Conservation (phyloP, 2,329 filamentous ascomycete genomes). For the Stagonosporopsis chrysanthemi region DNA sequence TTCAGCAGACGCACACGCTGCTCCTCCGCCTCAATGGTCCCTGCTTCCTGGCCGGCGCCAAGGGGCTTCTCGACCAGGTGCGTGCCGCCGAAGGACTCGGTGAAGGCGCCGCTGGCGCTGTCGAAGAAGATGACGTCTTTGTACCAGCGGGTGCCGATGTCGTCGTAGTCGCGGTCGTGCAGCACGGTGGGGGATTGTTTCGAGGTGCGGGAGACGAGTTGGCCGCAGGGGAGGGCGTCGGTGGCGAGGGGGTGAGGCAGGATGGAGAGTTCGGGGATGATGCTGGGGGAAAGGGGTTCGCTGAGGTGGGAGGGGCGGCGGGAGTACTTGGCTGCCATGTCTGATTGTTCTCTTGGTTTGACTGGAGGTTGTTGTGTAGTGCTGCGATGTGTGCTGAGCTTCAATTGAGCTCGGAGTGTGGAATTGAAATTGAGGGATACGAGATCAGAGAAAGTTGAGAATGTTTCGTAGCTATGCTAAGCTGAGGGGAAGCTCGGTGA, state of each 20-base stretch:
- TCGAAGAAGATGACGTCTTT: slow-evolving; percentile 47
- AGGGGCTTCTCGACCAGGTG: slow-evolving; percentile 41
- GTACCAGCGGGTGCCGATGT: slow-evolving; percentile 47
- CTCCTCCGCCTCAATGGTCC: slow-evolving; percentile 46
- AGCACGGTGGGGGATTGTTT: slow-evolving; percentile 39
- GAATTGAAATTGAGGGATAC: background rate
- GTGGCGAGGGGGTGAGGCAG: slow-evolving; percentile 42
- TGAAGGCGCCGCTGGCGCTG: slow-evolving; percentile 32
- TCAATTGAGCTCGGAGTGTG: slow-evolving; percentile 8
- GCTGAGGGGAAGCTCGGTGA: slow-evolving; percentile 39
- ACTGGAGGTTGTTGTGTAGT: background rate
- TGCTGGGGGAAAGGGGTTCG: slow-evolving; percentile 40
- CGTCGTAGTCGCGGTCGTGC: slow-evolving; percentile 47
- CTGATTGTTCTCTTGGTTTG: slow-evolving; percentile 10
- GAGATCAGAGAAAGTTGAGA: background rate
- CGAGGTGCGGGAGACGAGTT: slow-evolving; percentile 41
- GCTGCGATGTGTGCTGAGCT: slow-evolving; percentile 6
- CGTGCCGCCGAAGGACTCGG: slow-evolving; percentile 41
- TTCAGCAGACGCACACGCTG: slow-evolving; percentile 45
- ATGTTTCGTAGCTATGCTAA: slow-evolving; percentile 20
- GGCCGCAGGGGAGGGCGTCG: slow-evolving; percentile 39
- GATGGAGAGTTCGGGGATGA: slow-evolving; percentile 43
- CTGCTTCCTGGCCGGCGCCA: slow-evolving; percentile 36
- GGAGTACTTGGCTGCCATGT: slow-evolving; percentile 39
- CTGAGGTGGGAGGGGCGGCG: slow-evolving; percentile 37